Evolutionary conservation across 306 rosid species (phyloP), one percentile per base, ranked within the genome.

Genomic region (Cyclanthera cordifolia): DNA sequence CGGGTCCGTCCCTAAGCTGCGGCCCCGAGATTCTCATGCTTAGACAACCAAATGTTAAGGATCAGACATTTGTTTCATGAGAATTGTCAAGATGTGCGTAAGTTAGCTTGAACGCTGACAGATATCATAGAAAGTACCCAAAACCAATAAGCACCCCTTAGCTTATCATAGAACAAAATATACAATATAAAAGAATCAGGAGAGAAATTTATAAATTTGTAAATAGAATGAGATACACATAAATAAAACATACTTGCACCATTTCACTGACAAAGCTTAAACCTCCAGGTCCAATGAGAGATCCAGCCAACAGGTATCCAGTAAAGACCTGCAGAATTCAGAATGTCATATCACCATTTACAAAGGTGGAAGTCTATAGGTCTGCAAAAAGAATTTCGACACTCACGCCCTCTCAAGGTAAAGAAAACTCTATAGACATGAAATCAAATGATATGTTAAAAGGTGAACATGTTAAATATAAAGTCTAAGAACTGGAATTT

Each of bases 291-390:
- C 99, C 96, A 72, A 90, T 85, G 69, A 88, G 8, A 52, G 99
- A 93, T 75, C 96, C 95, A 46, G 99, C 99, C 14, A 90, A 81
- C 71, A 93, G 80, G 83, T 93, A 90, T 83, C 99, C 95, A 70
- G 95, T 80, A 78, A 93, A 82, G 73, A 93, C 96, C 95, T 87
- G 80, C 68, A 81, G 79, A 77, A 23, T 63, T 49, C 74, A 63
- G 54, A 79, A 74, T 30, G 67, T 63, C 17, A 45, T 19, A 4
- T 66, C 39, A 55, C 55, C 63, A 27, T 56, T 55, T 43, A 34
- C 50, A 46, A 54, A 43, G 25, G 37, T 73, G 16, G 21, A 19
- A 17, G 6, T 12, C 10, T 63, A 37, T 20, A 39, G 69, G 69
- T 17, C 16, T 17, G 41, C 8, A 6, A 59, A 34, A 34, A 59